phyloP scores from a whole-genome alignment of 257 asterid species.

The Solanum tarijense region DNA sequence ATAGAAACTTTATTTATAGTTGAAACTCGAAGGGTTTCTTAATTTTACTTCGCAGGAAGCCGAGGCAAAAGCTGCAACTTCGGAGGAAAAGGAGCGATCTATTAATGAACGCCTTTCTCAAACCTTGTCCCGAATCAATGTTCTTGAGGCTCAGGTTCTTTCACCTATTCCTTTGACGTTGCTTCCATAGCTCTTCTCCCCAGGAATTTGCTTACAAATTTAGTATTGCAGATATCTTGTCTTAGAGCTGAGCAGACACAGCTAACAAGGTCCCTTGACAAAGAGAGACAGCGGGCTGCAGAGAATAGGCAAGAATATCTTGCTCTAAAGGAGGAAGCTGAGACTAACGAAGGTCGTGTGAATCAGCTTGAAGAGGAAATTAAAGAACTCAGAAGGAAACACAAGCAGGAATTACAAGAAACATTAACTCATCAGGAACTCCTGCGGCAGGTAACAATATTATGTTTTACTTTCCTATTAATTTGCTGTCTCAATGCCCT shows the following conservation, averaged over 20 bases:
- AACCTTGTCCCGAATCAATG: constrained; percentile 91
- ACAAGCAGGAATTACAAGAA: constrained; percentile 87
- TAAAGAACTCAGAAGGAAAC: constrained; percentile 70
- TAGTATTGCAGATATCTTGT: constrained; percentile 73
- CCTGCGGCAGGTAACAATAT: constrained; percentile 60
- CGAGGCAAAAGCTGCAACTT: constrained; percentile 84
- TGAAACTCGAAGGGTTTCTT: constrained; percentile 1
- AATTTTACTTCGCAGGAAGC: constrained; percentile 56
- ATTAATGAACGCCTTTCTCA: constrained; percentile 86
- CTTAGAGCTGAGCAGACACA: constrained; percentile 99
- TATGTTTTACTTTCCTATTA: neutral
- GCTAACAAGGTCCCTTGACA: constrained; percentile 74
- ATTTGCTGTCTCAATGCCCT: neutral
- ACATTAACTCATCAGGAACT: constrained; percentile 71
- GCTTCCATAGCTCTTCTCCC: constrained; percentile 1
- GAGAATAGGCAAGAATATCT: constrained; percentile 90
- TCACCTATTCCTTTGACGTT: neutral
- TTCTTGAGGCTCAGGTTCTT: constrained; percentile 97
- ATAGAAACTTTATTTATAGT: neutral
- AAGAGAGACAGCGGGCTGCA: constrained; percentile 87
- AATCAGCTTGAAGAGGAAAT: constrained; percentile 75
- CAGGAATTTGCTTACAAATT: constrained; percentile 20
- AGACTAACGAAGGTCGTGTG: constrained; percentile 76
- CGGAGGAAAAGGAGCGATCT: constrained; percentile 96
- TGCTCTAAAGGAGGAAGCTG: constrained; percentile 93